A percentile compares a stretch with the other conserved stretches of the same genome.
Evolutionary conservation across 2,329 filamentous ascomycete species (phyloP).

Genomic region (Botryotinia globosa): DNA sequence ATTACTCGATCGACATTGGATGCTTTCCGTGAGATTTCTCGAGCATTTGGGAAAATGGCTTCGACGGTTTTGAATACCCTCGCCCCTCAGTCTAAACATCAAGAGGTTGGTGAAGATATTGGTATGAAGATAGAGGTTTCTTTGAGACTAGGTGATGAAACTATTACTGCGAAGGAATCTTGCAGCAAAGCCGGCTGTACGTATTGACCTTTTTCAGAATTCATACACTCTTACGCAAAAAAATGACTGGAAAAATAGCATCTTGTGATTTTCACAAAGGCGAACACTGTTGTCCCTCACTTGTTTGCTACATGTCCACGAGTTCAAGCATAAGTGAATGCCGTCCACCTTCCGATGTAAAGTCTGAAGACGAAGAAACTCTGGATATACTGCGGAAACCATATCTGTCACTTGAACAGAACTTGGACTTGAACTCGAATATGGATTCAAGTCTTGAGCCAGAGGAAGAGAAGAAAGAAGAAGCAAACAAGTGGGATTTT

Average conservation of each 20-base stretch:
- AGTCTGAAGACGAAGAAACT: neutral
- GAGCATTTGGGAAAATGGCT: neutral
- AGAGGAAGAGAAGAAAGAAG: neutral
- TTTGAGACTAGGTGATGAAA: neutral
- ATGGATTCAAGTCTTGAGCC: neutral
- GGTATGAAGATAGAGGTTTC: neutral
- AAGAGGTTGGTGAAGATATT: too few relatives aligned
- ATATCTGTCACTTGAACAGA: conserved; percentile 1
- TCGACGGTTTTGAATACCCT: too few relatives aligned
- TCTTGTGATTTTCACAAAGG: neutral
- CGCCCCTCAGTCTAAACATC: neutral
- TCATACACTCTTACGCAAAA: neutral
- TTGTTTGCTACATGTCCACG: neutral
- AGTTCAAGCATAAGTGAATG: neutral
- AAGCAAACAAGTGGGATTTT: neutral
- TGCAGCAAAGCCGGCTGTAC: neutral
- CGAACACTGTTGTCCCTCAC: neutral
- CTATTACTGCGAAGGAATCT: too few relatives aligned
- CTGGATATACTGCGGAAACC: neutral
- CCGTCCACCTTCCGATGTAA: neutral
- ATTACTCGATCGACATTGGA: neutral
- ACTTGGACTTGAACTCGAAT: neutral
- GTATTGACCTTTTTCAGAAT: neutral
- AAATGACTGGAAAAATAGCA: neutral
- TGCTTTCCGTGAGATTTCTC: neutral